Conservation (phyloP, 2,329 filamentous ascomycete genomes). For the Stenocarpella maydis region DNA sequence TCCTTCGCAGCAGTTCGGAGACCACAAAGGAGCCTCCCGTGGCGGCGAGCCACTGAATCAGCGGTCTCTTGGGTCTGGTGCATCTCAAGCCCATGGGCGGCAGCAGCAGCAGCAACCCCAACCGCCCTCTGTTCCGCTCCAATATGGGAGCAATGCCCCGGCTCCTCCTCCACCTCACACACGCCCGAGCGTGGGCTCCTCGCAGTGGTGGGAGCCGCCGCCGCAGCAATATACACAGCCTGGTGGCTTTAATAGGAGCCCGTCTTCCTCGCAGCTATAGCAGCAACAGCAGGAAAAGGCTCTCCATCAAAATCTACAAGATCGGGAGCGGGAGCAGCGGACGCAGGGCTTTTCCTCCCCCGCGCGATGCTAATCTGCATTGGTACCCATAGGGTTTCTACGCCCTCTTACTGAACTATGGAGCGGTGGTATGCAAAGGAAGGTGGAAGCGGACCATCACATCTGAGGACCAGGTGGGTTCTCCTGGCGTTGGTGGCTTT, state of each 20-base stretch:
- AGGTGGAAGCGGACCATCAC: background rate
- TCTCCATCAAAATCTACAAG: background rate
- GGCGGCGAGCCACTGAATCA: background rate
- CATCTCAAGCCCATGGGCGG: background rate
- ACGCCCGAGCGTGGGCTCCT: background rate
- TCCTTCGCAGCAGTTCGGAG: background rate
- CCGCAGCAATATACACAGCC: background rate
- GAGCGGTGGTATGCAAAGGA: background rate
- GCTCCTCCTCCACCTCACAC: constrained; percentile 4
- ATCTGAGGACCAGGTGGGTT: background rate
- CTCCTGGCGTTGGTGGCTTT: background rate
- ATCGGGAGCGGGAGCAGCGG: constrained; percentile 9
- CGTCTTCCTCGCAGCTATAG: constrained; percentile 2
- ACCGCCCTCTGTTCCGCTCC: background rate
- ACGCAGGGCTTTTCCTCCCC: background rate
- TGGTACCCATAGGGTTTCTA: background rate
- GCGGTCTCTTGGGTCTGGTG: background rate
- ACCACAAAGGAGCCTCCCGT: background rate
- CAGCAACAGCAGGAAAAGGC: constrained; percentile 19
- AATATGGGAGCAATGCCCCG: background rate
- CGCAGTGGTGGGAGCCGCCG: background rate
- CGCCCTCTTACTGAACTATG: background rate
- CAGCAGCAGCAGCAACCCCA: background rate
- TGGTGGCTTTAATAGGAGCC: background rate
- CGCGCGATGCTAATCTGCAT: background rate